Evolutionary conservation across 306 rosid species (phyloP), one percentile per base, ranked within the genome.

Genomic region (Begonia fuchsioides): DNA sequence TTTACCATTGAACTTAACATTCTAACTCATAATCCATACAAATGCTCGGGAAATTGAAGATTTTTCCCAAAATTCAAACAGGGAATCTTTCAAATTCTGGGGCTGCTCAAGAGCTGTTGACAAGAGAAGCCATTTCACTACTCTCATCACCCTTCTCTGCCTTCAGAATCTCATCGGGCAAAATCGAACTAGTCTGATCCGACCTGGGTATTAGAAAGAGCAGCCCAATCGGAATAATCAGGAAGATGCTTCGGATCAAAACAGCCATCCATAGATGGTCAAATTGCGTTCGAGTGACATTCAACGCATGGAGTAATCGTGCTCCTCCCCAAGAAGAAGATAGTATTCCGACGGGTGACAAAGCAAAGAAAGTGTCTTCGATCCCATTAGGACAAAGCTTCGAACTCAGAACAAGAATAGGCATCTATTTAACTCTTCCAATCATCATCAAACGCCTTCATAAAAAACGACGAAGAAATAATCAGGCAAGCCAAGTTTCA

Each of bases 301-400:
- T 77, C 51, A 87, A 55, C 9, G 67, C 43, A 47, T 80, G 94
- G 49, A 87, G 96, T 26, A 87, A 65, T 35, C 72, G 11, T 6
- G 94, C 94, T 47, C 96, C 96, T 39, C 73, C 92, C 92, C 94
- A 82, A 16, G 90, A 64, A 5, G 96, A 68, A 26, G 94, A 61
- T 10, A 87, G 80, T 68, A 82, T 16, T 14, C 94, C 96, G 40
- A 61, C 57, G 39, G 79, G 49, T 87, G 82, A 74, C 18, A 87
- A 65, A 13, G 96, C 94, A 70, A 87, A 87, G 62, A 87, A 87
- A 0, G 94, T 82, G 44, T 94, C 94, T 79, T 79, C 90, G 38
- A 82, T 82, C 13, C 96, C 94, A 1, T 63, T 51, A 57, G 94
- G 94, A 15, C 96, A 87, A 59, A 87, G 87, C 83, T 82, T 86